Percentiles rank a stretch among this genome's conserved stretches.
phyloP scores from a whole-genome alignment of 2,329 filamentous ascomycete species.

The Pyrenochaeta sp. region DNA sequence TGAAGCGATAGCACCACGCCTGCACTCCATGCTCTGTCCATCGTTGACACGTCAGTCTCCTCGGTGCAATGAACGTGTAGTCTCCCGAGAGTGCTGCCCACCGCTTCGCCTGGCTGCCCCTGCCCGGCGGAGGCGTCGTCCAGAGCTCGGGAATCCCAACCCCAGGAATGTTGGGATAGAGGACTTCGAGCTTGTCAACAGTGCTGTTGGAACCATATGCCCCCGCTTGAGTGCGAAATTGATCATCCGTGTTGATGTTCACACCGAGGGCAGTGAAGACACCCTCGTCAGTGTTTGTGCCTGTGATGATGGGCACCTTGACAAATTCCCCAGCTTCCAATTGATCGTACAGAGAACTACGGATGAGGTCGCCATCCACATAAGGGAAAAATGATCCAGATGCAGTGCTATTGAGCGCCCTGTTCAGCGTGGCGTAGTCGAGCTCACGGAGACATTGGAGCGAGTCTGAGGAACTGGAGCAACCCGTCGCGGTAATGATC shows the following conservation, averaged over 20 bases:
- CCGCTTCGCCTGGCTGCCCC: background rate
- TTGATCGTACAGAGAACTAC: constrained; percentile 58
- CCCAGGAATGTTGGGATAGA: background rate
- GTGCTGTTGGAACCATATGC: background rate
- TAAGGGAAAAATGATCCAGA: constrained; percentile 45
- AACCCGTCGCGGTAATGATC: constrained; percentile 55
- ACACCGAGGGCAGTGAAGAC: constrained; percentile 63
- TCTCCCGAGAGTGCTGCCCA: constrained; percentile 52
- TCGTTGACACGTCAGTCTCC: constrained; percentile 58
- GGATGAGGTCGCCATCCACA: constrained; percentile 64
- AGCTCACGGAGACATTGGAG: constrained; percentile 62
- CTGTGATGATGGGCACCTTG: constrained; percentile 67
- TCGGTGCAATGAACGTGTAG: constrained; percentile 61
- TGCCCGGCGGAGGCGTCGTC: background rate
- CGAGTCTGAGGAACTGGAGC: constrained; percentile 52
- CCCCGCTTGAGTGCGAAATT: constrained; percentile 49
- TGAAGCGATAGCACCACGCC: constrained; percentile 68
- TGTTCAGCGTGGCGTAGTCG: constrained; percentile 66
- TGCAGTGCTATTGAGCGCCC: constrained; percentile 42
- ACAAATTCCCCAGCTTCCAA: constrained; percentile 66
- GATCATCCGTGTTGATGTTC: constrained; percentile 64
- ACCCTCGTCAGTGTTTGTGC: constrained; percentile 71
- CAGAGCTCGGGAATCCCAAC: background rate
- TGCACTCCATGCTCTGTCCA: constrained; percentile 57
- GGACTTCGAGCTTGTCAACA: background rate